Evolutionary conservation across 176 grass and related monocot genomes (phyloP).

Genomic region (Rhynchospora tenuis): DNA sequence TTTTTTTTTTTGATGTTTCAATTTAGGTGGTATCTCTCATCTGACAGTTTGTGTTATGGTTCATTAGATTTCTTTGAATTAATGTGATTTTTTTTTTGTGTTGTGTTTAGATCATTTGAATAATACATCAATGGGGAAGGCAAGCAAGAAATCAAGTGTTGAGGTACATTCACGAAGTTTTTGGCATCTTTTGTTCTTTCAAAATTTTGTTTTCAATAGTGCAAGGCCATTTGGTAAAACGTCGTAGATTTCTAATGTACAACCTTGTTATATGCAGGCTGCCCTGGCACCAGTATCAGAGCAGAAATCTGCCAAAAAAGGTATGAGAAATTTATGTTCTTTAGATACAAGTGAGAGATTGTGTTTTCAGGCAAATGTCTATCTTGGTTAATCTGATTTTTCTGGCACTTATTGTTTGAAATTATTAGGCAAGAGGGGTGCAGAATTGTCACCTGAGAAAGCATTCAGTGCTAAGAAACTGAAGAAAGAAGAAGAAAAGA

Average conservation of each 20-base stretch:
- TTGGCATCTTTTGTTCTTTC: not conserved
- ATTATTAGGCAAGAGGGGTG: conserved; percentile 18
- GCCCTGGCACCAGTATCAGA: not conserved
- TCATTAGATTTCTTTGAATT: not conserved
- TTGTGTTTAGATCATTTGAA: not conserved
- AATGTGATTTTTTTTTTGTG: not conserved
- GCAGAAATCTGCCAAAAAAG: conserved; percentile 23
- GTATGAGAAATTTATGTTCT: not conserved
- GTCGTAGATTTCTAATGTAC: not conserved
- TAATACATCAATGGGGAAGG: conserved; percentile 8
- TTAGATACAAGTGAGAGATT: not conserved
- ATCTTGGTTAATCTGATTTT: not conserved
- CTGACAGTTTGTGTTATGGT: not conserved
- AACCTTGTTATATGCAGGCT: not conserved
- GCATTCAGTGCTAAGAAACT: conserved; percentile 10
- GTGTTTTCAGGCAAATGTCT: not conserved
- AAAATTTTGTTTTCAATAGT: not conserved
- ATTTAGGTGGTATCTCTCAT: not conserved
- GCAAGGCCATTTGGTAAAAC: not conserved
- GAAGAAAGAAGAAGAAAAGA: conserved; percentile 15
- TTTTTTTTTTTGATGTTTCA: not conserved
- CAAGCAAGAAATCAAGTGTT: conserved; percentile 23
- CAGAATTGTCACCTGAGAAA: conserved; percentile 20
- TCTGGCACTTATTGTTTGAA: not conserved
- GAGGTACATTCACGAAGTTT: not conserved